Conservation (phyloP, 1,284 basidiomycete species). For the Pseudomicrostroma phylloplanum region DNA sequence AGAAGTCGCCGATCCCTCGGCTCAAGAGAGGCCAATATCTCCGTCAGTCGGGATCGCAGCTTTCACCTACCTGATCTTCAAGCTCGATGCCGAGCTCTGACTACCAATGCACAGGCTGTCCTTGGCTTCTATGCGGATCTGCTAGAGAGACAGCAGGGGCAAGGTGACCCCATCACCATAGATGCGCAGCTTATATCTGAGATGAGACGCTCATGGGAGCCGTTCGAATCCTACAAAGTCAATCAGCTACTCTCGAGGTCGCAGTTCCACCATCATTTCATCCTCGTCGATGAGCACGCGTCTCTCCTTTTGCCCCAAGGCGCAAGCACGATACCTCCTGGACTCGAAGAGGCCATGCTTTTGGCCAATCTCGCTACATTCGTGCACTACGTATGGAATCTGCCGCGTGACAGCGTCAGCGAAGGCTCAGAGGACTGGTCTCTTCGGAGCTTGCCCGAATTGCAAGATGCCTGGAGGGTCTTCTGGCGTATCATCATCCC, state of each 20-base stretch:
- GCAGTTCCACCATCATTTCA: conserved; percentile 33
- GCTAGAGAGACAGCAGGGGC: background rate
- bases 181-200: conserved; percentile 18
- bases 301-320: conserved; percentile 9
- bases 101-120: background rate
- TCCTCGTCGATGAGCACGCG: conserved; percentile 26
- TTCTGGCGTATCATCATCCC: conserved; percentile 34
- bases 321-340: conserved; percentile 3
- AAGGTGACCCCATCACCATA: conserved; percentile 10
- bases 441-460: conserved; percentile 25
- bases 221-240: conserved; percentile 32
- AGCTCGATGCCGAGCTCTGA: background rate
- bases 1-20: too few species aligned
- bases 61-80: background rate
- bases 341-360: conserved; percentile 27
- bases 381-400: conserved; percentile 29
- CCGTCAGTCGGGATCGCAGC: too few species aligned
- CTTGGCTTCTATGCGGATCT: conserved; percentile 7
- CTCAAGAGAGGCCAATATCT: too few species aligned
- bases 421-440: conserved; percentile 3
- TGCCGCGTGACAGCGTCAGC: background rate
- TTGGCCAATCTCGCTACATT: conserved; percentile 40
- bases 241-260: conserved; percentile 30
- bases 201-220: conserved; percentile 29
- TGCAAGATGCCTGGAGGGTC: conserved; percentile 31